These are phyloP conservation scores for Zelopaecilomyces penicillatus DNA, from an alignment of 2,329 filamentous ascomycete species.

Conservation along the genomic window DNA sequence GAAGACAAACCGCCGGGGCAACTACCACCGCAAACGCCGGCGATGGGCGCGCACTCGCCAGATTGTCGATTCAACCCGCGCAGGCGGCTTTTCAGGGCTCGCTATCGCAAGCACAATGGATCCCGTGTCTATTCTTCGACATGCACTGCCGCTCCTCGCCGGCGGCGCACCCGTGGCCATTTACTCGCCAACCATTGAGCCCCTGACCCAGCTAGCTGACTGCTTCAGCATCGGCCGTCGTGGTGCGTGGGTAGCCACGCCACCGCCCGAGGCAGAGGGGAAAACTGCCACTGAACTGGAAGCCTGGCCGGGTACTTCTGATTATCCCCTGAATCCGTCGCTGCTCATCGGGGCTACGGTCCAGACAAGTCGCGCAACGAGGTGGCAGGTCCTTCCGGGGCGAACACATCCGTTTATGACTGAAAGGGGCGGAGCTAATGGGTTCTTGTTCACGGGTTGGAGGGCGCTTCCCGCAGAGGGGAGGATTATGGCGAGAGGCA, in stretches of 20 bases:
- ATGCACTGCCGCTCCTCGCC: constrained; percentile 69
- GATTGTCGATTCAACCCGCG: constrained; percentile 65
- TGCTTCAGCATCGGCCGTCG: constrained; percentile 74
- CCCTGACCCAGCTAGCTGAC: constrained; percentile 69
- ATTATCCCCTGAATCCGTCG: constrained; percentile 84
- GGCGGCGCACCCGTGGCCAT: constrained; percentile 80
- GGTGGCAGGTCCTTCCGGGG: constrained; percentile 87
- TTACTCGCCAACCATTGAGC: constrained; percentile 74
- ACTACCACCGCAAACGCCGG: constrained; percentile 81
- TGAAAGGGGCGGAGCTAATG: constrained; percentile 75
- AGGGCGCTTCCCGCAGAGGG: constrained; percentile 73
- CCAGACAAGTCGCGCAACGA: constrained; percentile 68
- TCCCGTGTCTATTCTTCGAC: constrained; percentile 63
- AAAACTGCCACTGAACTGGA: constrained; percentile 42
- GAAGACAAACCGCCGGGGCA: constrained; percentile 76
- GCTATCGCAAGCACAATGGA: constrained; percentile 79
- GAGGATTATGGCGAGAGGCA: constrained; percentile 74
- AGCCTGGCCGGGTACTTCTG: constrained; percentile 52
- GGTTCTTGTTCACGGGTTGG: constrained; percentile 80
- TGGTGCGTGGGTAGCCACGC: constrained; percentile 59
- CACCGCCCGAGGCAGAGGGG: constrained; percentile 37
- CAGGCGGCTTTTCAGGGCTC: constrained; percentile 74
- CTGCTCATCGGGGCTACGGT: constrained; percentile 70
- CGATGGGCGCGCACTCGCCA: constrained; percentile 66
- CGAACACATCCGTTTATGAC: constrained; percentile 95